phyloP scores from a whole-genome alignment of 306 rosid species.

The Vigna hirtella region DNA sequence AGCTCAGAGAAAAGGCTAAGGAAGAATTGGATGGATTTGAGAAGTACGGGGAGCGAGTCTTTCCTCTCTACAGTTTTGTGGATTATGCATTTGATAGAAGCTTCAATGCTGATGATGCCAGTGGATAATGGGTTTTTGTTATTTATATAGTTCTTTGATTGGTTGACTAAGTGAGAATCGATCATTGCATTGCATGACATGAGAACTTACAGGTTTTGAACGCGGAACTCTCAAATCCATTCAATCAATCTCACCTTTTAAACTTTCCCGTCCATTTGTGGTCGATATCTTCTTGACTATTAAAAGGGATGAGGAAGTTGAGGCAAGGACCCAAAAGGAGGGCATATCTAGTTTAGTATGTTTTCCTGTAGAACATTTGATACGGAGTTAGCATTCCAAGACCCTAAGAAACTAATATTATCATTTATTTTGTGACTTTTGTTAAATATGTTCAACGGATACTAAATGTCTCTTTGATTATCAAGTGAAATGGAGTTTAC shows the following conservation, averaged over 20 bases:
- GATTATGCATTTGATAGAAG: conserved; percentile 89
- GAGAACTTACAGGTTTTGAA: conserved; percentile 44
- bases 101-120: conserved; percentile 61
- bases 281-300: conserved; percentile 6
- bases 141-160: conserved; percentile 6
- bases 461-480: not conserved
- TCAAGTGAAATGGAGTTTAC: not conserved
- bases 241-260: conserved; percentile 9
- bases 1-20: conserved; percentile 77
- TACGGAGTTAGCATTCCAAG: not conserved
- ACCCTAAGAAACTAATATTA: not conserved
- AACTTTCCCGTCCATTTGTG: conserved; percentile 1
- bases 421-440: not conserved
- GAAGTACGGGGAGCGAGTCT: conserved; percentile 70
- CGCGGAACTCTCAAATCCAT: conserved; percentile 25
- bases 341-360: not conserved
- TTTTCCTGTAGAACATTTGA: not conserved
- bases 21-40: conserved; percentile 83
- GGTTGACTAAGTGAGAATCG: conserved; percentile 25
- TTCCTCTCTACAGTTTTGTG: conserved; percentile 90
- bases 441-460: not conserved
- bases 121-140: conserved; percentile 46
- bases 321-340: not conserved
- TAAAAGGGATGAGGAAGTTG: not conserved
- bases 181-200: conserved; percentile 31